Percentiles rank a stretch among this genome's conserved stretches.
phyloP scores from a whole-genome alignment of 2,329 filamentous ascomycete genomes.

The Ambrosiella cleistominuta region DNA sequence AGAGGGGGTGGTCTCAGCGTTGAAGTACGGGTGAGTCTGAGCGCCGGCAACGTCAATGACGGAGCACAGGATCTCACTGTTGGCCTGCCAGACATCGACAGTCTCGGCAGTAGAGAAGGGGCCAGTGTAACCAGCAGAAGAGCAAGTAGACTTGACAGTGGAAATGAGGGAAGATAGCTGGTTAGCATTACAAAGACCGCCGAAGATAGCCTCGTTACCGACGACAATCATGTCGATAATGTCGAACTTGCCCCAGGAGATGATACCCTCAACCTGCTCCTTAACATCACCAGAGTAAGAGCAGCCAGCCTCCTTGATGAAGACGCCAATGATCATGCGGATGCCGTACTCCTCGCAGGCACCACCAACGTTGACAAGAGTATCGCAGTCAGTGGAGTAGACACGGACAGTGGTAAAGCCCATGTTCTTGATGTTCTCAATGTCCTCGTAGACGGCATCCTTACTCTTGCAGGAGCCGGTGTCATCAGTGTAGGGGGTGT shows the following conservation, averaged over 20 bases:
- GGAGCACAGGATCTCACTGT: slow-evolving; percentile 43
- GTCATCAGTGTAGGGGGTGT: slow-evolving; percentile 50
- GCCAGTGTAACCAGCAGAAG: slow-evolving; percentile 48
- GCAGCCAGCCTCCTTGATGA: slow-evolving; percentile 51
- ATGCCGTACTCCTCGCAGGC: slow-evolving; percentile 50
- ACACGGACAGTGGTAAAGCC: slow-evolving; percentile 60
- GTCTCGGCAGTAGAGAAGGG: slow-evolving; percentile 75
- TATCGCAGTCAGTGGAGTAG: slow-evolving; percentile 84
- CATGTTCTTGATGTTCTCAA: slow-evolving; percentile 41
- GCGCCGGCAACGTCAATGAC: slow-evolving; percentile 62
- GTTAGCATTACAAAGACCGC: slow-evolving; percentile 44
- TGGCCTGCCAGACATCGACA: slow-evolving; percentile 57
- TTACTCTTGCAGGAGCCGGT: slow-evolving; percentile 47
- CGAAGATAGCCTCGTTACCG: slow-evolving; percentile 81
- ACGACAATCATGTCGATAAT: slow-evolving; percentile 65
- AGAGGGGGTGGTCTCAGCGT: slow-evolving; percentile 42
- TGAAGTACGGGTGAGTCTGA: slow-evolving; percentile 95
- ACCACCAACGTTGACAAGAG: slow-evolving; percentile 55
- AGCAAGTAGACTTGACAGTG: slow-evolving; percentile 46
- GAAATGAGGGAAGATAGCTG: slow-evolving; percentile 55
- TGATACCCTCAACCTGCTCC: slow-evolving; percentile 57
- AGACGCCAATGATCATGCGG: slow-evolving; percentile 75
- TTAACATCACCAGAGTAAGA: slow-evolving; percentile 44
- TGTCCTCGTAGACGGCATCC: slow-evolving; percentile 39
- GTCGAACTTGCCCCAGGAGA: slow-evolving; percentile 55